These are phyloP conservation scores for Ophiorrhiza pumila DNA, from an alignment of 257 asterid species.

Conservation along the genomic window DNA sequence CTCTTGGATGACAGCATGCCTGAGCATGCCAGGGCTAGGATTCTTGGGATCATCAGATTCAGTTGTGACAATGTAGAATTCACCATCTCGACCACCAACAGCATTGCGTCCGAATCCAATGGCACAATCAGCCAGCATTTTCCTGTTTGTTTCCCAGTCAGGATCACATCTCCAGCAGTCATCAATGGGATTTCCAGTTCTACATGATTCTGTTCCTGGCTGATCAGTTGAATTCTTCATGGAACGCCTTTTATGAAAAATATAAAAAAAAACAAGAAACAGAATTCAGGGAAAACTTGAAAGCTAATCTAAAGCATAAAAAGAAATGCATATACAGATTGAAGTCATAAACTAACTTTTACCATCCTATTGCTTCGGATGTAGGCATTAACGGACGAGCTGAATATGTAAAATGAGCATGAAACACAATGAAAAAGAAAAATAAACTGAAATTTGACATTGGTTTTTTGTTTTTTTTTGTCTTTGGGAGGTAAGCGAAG, in stretches of 20 bases:
- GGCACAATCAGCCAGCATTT: slow-evolving; percentile 54
- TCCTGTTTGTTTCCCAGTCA: slow-evolving; percentile 64
- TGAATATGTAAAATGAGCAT: background rate
- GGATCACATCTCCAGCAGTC: slow-evolving; percentile 74
- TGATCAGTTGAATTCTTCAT: slow-evolving; percentile 22
- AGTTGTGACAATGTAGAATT: slow-evolving; percentile 48
- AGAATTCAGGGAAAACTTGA: background rate
- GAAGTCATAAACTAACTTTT: background rate
- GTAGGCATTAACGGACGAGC: background rate
- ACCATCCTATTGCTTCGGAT: slow-evolving; percentile 20
- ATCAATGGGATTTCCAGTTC: slow-evolving; percentile 63
- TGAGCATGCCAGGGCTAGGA: slow-evolving; percentile 57
- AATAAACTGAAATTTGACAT: slow-evolving; percentile 1
- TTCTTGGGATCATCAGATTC: slow-evolving; percentile 45
- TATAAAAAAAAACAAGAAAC: background rate
- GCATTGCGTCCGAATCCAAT: slow-evolving; percentile 64
- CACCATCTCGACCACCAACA: slow-evolving; percentile 61
- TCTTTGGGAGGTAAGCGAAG: too few relatives aligned
- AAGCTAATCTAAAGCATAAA: background rate
- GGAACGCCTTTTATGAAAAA: slow-evolving; percentile 5
- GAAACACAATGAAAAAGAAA: slow-evolving; percentile 8
- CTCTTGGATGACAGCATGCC: slow-evolving; percentile 60
- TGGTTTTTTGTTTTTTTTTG: background rate
- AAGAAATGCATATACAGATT: too few relatives aligned
- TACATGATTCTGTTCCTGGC: slow-evolving; percentile 24